These are phyloP conservation scores for Paxillus ammoniavirescens DNA, from an alignment of 768 basidiomycete species.

Conservation along the genomic window DNA sequence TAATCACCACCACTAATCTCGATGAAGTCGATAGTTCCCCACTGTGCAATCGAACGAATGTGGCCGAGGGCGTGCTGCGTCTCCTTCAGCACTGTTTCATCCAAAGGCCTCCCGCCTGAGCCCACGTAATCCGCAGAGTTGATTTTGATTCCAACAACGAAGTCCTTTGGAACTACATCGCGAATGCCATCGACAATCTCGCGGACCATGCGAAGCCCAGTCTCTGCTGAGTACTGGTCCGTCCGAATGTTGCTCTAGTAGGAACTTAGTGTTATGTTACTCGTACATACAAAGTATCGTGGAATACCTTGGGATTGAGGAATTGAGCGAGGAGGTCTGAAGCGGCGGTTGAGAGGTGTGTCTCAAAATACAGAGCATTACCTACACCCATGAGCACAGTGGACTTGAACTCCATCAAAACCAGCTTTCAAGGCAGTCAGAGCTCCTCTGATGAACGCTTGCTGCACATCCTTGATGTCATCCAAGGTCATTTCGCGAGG, in stretches of 20 bases:
- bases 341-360: not conserved
- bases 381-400: conserved; percentile 85
- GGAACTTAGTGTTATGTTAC: conserved; percentile 26
- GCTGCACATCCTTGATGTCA: conserved; percentile 63
- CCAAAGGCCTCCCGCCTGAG: conserved; percentile 22
- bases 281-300: not conserved
- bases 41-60: conserved; percentile 56
- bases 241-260: conserved; percentile 49
- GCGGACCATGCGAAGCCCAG: conserved; percentile 56
- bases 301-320: conserved; percentile 63
- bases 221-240: conserved; percentile 56
- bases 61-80: conserved; percentile 53
- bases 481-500: conserved; percentile 55
- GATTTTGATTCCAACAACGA: conserved; percentile 76
- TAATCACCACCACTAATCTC: conserved; percentile 90
- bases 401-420: conserved; percentile 86
- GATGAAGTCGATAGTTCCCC: conserved; percentile 75
- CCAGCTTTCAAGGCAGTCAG: conserved; percentile 60
- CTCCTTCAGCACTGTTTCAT: conserved; percentile 31
- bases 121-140: conserved; percentile 74
- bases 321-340: conserved; percentile 80
- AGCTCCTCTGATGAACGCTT: conserved; percentile 67
- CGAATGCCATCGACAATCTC: conserved; percentile 59
- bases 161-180: conserved; percentile 48
- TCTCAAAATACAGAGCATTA: conserved; percentile 13